Evolutionary conservation across 1,284 basidiomycete genomes (phyloP), one percentile per base, ranked within the genome.

Genomic region (Coniferiporia sulphurascens): DNA sequence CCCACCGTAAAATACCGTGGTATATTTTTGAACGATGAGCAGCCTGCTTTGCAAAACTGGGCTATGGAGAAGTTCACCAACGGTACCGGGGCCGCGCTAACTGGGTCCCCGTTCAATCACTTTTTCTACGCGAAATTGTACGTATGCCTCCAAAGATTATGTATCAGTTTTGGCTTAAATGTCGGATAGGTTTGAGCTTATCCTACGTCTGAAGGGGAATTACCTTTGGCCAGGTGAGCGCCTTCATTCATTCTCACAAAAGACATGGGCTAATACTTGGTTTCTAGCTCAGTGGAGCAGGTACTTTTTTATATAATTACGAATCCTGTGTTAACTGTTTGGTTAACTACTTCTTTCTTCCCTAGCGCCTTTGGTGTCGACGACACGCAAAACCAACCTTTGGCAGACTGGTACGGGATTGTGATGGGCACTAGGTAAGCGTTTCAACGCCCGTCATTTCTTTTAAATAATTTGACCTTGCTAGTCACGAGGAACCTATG

Each of bases 1-100:
- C 87, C 87, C 0, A 83, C 83, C 1, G 85, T 90, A 59, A 85
- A 89, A 67, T 89, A 86, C 65, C 80, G 87, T 43, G 87, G 80
- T 36, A 82, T 86, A 55, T 86, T 86, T 67, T 69, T 79, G 60
- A 87, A 87, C 64, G 84, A 87, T 63, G 85, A 86, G 67, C 80
- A 84, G 61, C 85, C 85, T 7, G 79, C 78, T 17, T 68, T 86
- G 32, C 81, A 82, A 66, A 72, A 71, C 43, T 78, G 77, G 77
- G 76, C 74, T 0, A 76, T 79, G 67, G 82, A 83, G 61, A 84
- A 85, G 66, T 89, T 85, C 70, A 83, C 82, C 2, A 87, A 86
- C 61, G 85, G 84, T 3, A 82, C 82, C 2, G 80, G 84, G 1
- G 73, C 79, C 8, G 56, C 74, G 3, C 65, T 76, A 35, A 73